Base-by-base conservation (phyloP, 106 monocot species). In the Phalaenopsis aphrodite region DNA sequence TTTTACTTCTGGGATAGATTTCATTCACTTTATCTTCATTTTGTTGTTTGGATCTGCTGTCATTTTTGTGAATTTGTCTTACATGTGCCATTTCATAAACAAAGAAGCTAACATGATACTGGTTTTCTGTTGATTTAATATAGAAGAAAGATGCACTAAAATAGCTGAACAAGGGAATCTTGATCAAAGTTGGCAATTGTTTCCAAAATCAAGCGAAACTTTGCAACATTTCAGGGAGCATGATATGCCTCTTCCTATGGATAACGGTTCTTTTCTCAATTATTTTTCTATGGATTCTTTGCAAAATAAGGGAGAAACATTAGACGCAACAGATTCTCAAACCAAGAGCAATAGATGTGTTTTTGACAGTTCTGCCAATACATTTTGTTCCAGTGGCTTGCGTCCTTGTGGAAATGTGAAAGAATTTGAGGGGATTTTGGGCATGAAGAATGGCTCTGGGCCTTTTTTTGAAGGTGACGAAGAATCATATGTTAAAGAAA, bases 391-490 rank as follows among this genome's bases (percentile, higher is more conserved):
- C 42, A 49, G 24, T 37, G 24, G 69, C 2, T 23, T 79, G 15
- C 16, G 16, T 10, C 37, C 47, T 55, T 81, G 17, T 77, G 57
- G 37, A 43, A 41, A 48, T 19, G 64, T 55, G 41, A 42, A 78
- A 24, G 41, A 65, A 41, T 42, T 19, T 55, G 37, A 18, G 46
- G 21, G 18, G 49, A 67, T 16, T 66, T 36, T 36, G 52, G n/a
- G 5, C 18, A 16, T n/a, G 68, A 83, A 48, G 17, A 41, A 41
- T 77, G 23, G 17, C 47, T 67, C 47, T 55, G 18, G 36, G 19
- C 52, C 81, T 75, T 49, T 67, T 43, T 57, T 42, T 80, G 38
- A 75, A 82, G 56, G 49, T 68, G 61, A 57, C 42, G 77, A 58
- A 39, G 48, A 75, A 52, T 75, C 18, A 79, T 36, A 67, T 42